Percentiles rank a stretch among this genome's conserved stretches.
Evolutionary conservation across 345 rosid genomes (phyloP).

Genomic region (Eucalyptus tenuipes): DNA sequence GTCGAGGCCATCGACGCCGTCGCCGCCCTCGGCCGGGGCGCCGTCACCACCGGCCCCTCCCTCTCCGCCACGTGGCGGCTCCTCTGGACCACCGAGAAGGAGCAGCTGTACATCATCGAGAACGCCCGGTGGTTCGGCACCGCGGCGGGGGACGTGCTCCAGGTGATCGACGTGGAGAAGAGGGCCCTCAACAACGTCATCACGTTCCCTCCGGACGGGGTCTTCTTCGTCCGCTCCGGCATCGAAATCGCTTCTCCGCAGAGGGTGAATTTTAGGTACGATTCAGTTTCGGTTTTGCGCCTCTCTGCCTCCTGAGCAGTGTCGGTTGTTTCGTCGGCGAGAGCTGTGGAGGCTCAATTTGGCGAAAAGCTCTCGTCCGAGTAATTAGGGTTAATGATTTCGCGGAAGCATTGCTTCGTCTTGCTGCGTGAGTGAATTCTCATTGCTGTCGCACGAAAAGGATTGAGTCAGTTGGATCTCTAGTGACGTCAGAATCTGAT

Average conservation of each 20-base stretch:
- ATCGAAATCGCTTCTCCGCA: constrained; percentile 64
- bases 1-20: constrained; percentile 52
- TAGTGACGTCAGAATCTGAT: background rate
- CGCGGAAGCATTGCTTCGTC: background rate
- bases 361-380: background rate
- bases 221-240: constrained; percentile 71
- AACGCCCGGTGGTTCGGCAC: constrained; percentile 71
- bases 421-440: background rate
- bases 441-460: background rate
- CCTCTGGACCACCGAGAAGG: constrained; percentile 95
- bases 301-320: background rate
- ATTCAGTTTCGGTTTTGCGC: background rate
- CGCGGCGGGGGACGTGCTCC: constrained; percentile 69
- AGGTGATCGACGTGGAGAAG: constrained; percentile 70
- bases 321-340: background rate
- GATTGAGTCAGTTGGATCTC: background rate
- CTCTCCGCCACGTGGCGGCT: constrained; percentile 84
- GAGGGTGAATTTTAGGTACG: constrained; percentile 73
- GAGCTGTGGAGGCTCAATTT: background rate
- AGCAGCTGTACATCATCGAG: constrained; percentile 83
- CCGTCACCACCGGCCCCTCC: constrained; percentile 44
- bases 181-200: constrained; percentile 62
- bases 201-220: constrained; percentile 88
- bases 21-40: constrained; percentile 42
- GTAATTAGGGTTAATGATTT: background rate